phyloP scores from a whole-genome alignment of 176 grass and related monocot species.

The maize (Zea mays) region Zm-B73-REFERENCE-NAM-5.0 NC_050098.1:203078001-203078500 shows the following conservation, averaged over 20 bases:
- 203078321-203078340: conserved; percentile 57
- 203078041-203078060: conserved; percentile 70
- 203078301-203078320: conserved; percentile 17
- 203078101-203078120: conserved; percentile 83
- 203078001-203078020: conserved; percentile 75
- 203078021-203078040: conserved; percentile 74
- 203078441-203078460: no score
- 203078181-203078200: conserved; percentile 41
- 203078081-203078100: conserved; percentile 48
- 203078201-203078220: conserved; percentile 57
- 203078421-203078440: no score
- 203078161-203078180: conserved; percentile 59
- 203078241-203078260: conserved; percentile 90
- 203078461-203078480: no score
- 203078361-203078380: no score
- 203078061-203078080: conserved; percentile 79
- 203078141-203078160: conserved; percentile 89
- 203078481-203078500: no score
- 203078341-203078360: conserved; percentile 13
- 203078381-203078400: no score
- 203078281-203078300: conserved; percentile 10
- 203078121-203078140: conserved; percentile 83
- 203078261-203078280: conserved; percentile 84
- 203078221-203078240: conserved; percentile 93
- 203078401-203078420: no score